Evolutionary conservation across 768 basidiomycete species (phyloP), one percentile per base, ranked within the genome.

Genomic region (Auricularia sp.): DNA sequence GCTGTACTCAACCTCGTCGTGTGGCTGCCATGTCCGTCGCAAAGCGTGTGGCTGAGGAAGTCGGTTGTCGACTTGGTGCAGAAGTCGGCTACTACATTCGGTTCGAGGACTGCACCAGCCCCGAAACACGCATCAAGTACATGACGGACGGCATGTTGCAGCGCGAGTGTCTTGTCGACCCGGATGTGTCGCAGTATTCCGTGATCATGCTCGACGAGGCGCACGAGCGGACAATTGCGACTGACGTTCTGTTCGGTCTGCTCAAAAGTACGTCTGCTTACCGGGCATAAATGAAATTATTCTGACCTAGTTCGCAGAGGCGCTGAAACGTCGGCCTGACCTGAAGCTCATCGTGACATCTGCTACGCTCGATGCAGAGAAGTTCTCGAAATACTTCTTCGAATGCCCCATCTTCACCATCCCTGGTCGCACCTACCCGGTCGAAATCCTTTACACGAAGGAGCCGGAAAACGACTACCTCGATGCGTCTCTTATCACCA

Each of bases 61-160:
- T 99, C 16, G 97, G 97, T 11, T 98, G 96, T 77, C 86, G 97
- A 16, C 79, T 99, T 8, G 97, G 97, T 5, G 93, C 95, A 73
- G 97, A 98, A 75, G 96, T 99, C 67, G 97, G 97, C 6, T 99
- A 99, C 74, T 91, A 91, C 5, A 98, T 99, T 70, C 96, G 97
- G 79, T 99, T 99, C 75, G 97, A 99, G 78, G 97, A 99, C 75
- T 94, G 96, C 76, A 98, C 97, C 5, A 90, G 94, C 72, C 96
- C 97, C 3, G 97, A 99, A 77, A 98, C 97, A 3, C 87, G 90
- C 72, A 99, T 99, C 83, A 99, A 98, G 77, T 99, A 97, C 83
- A 98, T 99, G 97, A 99, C 97, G 71, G 97, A 98, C 73, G 97
- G 97, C 79, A 98, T 99, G 94, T 82, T 99, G 33, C 92, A 98